Percentiles rank a stretch among this genome's conserved stretches.
Evolutionary conservation across 768 basidiomycete species (phyloP).

Genomic region (Boletus insuetus): DNA sequence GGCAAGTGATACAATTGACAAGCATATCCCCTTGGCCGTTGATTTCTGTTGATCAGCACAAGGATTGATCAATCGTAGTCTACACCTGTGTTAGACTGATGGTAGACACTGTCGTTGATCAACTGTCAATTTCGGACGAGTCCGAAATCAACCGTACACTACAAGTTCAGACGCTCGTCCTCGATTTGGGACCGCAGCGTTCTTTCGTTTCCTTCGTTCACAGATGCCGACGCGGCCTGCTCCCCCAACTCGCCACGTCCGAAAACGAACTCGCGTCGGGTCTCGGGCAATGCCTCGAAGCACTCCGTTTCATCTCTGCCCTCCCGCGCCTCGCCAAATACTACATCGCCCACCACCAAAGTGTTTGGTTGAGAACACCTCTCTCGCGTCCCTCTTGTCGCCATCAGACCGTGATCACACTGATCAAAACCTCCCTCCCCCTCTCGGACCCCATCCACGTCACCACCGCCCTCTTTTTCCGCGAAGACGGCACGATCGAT

Average conservation of each 20-base stretch:
- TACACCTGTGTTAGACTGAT: too few relatives aligned
- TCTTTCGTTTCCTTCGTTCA: too few relatives aligned
- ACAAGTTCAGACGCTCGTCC: not conserved
- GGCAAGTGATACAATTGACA: too few relatives aligned
- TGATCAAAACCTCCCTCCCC: slow-evolving; percentile 16
- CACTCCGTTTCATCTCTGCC: slow-evolving; percentile 30
- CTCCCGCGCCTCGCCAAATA: slow-evolving; percentile 27
- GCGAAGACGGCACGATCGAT: slow-evolving; percentile 31
- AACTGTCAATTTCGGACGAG: too few relatives aligned
- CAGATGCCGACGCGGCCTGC: too few relatives aligned
- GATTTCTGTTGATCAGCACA: too few relatives aligned
- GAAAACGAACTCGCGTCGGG: slow-evolving; percentile 33
- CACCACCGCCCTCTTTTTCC: slow-evolving; percentile 29
- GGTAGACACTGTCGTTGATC: too few relatives aligned
- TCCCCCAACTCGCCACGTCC: slow-evolving; percentile 30
- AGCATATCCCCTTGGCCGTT: too few relatives aligned
- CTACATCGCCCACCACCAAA: slow-evolving; percentile 19
- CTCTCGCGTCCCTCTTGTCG: slow-evolving; percentile 32
- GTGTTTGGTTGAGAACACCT: slow-evolving; percentile 32
- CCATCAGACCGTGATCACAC: slow-evolving; percentile 22
- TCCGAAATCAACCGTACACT: too few relatives aligned
- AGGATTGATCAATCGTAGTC: too few relatives aligned
- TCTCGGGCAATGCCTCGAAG: slow-evolving; percentile 33
- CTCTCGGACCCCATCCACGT: slow-evolving; percentile 23
- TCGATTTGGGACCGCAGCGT: too few relatives aligned